Base-by-base conservation (phyloP, 306 rosid species). In the Boehmeria nivea region DNA sequence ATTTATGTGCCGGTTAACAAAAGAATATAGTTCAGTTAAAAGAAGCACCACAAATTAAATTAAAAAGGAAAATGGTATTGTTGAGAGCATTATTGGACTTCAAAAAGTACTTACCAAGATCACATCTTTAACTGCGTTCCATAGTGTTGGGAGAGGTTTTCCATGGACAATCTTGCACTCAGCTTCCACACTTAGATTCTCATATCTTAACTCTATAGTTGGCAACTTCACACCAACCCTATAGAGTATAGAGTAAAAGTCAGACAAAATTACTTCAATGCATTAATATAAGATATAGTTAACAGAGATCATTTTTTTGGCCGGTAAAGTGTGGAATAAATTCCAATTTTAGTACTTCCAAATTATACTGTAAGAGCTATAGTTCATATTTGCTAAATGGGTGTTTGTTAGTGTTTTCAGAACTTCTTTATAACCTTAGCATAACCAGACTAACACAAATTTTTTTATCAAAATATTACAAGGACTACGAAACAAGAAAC, bases 221-320 rank as follows among this genome's bases (percentile, higher is more conserved):
- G 95, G 81, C 47, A 77, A 65, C 57, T 79, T 74, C 16, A 81
- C 67, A 44, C 88, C 86, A 43, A 81, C 82, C 50, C 94, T 83
- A 40, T 5, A 40, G 15, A 40, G 18, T 65, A n/a, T n/a, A 63
- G 25, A 23, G 7, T 15, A 13, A 57, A 37, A 55, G 4, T 12
- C 19, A 40, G 4, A 42, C 6, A 5, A 22, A 18, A 12, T n/a
- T 12, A 43, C 27, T 12, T 12, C 8, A 22, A 16, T 16, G 3
- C 36, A 31, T 31, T 31, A 28, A 3, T 3, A 3, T 28, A 28
- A 3, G 8, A 3, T 28, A 28, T 8, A 28, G 3, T 3, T 28
- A 8, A 3, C 34, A 3, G 34, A 3, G 34, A 28, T 28, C 3
- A 28, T 28, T 28, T 28, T 3, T 28, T 8, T 3, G 8, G 8